These are phyloP conservation scores for Eutrema yunnanense DNA, from an alignment of 345 rosid genomes.

Conservation along the genomic window DNA sequence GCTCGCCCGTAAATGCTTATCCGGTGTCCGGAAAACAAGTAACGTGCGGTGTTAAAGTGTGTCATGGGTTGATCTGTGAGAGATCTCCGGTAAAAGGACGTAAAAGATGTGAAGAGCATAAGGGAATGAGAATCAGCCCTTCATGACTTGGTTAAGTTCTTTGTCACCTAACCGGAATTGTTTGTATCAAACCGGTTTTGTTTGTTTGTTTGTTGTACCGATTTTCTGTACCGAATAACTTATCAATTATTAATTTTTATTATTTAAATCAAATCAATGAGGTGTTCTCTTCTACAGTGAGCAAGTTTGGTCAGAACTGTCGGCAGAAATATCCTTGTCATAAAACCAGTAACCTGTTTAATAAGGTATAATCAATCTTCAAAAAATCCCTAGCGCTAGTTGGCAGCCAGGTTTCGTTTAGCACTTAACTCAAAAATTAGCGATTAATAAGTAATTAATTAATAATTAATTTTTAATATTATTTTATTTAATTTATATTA, in stretches of 20 bases:
- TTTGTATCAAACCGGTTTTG: background rate
- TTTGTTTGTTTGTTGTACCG: background rate
- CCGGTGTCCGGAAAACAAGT: background rate
- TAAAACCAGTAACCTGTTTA: background rate
- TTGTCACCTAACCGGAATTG: background rate
- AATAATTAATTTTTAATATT: too few relatives aligned
- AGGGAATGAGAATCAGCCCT: constrained; percentile 30
- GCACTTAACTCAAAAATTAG: too few relatives aligned
- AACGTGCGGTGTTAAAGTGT: constrained; percentile 27
- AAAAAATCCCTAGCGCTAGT: too few relatives aligned
- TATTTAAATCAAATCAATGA: background rate
- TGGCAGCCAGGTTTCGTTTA: too few relatives aligned
- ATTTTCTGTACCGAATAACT: background rate
- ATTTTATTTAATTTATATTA: too few relatives aligned
- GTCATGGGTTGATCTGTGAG: constrained; percentile 21
- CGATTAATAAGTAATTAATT: too few relatives aligned
- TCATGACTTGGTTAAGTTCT: background rate
- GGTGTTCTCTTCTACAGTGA: background rate
- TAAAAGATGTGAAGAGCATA: constrained; percentile 30
- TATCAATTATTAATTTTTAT: background rate
- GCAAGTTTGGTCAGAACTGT: background rate
- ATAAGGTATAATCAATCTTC: background rate
- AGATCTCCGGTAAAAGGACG: constrained; percentile 29
- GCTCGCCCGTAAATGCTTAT: background rate
- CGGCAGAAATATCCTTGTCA: background rate